phyloP scores from a whole-genome alignment of 2,329 filamentous ascomycete species.

The Calonectria pteridis region DNA sequence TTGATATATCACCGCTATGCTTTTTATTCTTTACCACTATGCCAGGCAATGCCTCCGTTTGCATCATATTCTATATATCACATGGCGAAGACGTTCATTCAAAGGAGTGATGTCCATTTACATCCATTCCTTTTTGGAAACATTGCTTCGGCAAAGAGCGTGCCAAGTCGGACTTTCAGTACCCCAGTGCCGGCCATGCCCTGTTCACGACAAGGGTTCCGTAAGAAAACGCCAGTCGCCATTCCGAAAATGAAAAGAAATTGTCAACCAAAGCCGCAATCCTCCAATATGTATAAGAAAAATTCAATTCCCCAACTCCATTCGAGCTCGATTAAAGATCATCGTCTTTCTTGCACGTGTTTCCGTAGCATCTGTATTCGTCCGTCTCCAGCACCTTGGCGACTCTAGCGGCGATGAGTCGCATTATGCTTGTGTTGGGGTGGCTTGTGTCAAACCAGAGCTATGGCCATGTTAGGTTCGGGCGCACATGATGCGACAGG shows the following conservation, averaged over 20 bases:
- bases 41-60: background rate
- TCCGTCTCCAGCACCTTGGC: background rate
- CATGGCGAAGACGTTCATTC: background rate
- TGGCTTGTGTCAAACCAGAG: slow-evolving; percentile 6
- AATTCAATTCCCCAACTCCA: background rate
- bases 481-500: background rate
- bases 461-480: background rate
- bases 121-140: background rate
- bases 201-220: no score
- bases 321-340: background rate
- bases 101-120: background rate
- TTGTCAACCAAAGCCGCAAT: background rate
- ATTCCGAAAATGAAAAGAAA: background rate
- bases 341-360: background rate
- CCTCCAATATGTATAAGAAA: background rate
- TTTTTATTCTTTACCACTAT: background rate
- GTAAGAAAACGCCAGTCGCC: background rate
- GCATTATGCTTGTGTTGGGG: slow-evolving; percentile 9
- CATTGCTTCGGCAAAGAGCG: background rate
- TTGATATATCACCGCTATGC: background rate
- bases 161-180: background rate
- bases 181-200: background rate
- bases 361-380: background rate
- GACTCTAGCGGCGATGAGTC: background rate
- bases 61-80: background rate